Base-by-base conservation (phyloP, 2,329 filamentous ascomycete species). In the Cytospora piceicola region DNA sequence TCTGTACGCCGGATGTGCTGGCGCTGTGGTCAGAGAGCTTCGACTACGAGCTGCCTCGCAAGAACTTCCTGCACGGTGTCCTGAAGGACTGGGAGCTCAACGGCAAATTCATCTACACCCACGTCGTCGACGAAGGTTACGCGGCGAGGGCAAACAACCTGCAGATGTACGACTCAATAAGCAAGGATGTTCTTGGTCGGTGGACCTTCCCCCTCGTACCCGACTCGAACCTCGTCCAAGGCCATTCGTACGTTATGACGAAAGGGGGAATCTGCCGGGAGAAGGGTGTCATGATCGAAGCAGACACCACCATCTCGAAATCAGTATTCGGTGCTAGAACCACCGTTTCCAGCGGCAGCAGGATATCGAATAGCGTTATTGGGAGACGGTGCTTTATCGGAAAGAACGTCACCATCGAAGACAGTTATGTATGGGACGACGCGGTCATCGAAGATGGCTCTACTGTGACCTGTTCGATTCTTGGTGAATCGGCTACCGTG, bases 71-170 rank as follows among this genome's bases (percentile, higher is more conserved):
- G 57, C 88, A 90, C 73, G 94, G 94, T 66, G 93, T 98, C 1
- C 81, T 99, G 62, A 97, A 97, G 79, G 95, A 99, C 76, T 97
- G 93, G 81, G 95, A 99, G 75, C 82, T 98, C 64, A 98, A 98
- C 76, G 94, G 94, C 66, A 97, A 98, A 80, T 93, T 93, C n/a
- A 92, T 99, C 61, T 93, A 97, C 75, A 90, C 93, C 2, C 91
- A 98, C 72, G 90, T 98, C 69, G 82, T 96, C 54, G 85, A 88
- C 42, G 87, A 93, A 60, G 88, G 92, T 66, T 99, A 98, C 74
- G 92, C 93, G 1, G 93, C 94, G 1, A 85, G 95, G 69, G 94
- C 93, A 15, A 90, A 87, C 74, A 96, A 93, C 73, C 83, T 98
- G 29, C 91, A 92, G 73, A 89, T 94, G 73, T 99, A 98, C 79